These are phyloP conservation scores for Dicorynia guianensis DNA, from an alignment of 306 rosid species.

Conservation along the genomic window DNA sequence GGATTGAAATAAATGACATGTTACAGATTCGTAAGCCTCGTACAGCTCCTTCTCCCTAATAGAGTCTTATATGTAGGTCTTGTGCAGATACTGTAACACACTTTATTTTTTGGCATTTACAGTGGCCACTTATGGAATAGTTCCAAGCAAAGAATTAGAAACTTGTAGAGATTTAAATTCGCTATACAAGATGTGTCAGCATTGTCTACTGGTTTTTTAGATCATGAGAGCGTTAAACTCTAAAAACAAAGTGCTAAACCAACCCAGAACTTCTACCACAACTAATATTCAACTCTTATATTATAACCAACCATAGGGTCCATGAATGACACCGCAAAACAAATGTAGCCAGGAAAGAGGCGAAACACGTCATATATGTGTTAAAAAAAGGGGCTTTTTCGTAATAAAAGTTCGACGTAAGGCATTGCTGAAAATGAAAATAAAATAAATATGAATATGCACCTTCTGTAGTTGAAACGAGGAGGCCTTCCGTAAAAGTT, in stretches of 20 bases:
- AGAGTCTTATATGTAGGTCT: too few relatives aligned
- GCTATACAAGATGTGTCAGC: neutral
- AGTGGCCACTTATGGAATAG: too few relatives aligned
- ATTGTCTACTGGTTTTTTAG: neutral
- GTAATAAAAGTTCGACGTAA: neutral
- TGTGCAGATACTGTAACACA: too few relatives aligned
- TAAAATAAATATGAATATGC: neutral
- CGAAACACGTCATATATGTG: neutral
- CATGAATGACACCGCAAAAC: neutral
- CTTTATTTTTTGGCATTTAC: too few relatives aligned
- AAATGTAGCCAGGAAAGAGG: neutral
- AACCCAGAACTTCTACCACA: neutral
- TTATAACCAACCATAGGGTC: neutral
- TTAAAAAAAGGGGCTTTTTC: neutral
- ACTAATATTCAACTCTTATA: neutral
- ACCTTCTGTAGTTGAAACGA: constrained; percentile 75
- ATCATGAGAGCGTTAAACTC: neutral
- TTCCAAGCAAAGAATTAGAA: too few relatives aligned
- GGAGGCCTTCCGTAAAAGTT: constrained; percentile 77
- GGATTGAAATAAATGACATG: too few relatives aligned
- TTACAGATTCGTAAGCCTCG: too few relatives aligned
- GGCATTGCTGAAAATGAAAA: neutral
- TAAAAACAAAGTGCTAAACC: neutral
- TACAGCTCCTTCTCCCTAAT: too few relatives aligned
- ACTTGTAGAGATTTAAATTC: neutral